Conservation (phyloP, 176 grass and related monocot genomes). For the Zizania latifolia region DNA sequence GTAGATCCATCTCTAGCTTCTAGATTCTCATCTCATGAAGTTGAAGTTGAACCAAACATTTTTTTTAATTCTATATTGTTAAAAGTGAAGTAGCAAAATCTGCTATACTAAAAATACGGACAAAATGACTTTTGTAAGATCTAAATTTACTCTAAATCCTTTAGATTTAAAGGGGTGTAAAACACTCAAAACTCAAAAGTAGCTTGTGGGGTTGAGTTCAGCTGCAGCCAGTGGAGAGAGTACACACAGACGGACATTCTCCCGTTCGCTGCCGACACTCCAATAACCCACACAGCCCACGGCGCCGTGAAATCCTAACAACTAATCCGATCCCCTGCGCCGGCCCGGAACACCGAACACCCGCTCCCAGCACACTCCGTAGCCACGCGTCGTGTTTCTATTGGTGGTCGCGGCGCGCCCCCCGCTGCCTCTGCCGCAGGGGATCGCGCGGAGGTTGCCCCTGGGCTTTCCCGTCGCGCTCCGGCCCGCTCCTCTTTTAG, state of each 20-base stretch:
- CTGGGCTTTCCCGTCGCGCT: constrained; percentile 29
- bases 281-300: not conserved
- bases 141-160: no score
- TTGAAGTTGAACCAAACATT: no score
- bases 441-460: constrained; percentile 34
- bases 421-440: not conserved
- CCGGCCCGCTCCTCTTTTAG: constrained; percentile 28
- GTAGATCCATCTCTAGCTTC: no score
- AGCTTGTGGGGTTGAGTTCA: not conserved
- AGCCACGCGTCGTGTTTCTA: not conserved
- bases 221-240: not conserved
- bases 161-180: no score
- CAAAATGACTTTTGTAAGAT: no score
- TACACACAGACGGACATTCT: not conserved
- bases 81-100: no score
- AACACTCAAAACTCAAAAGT: no score
- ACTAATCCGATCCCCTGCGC: not conserved
- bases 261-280: constrained; percentile 31
- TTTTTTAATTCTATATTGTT: no score
- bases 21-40: no score
- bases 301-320: constrained; percentile 11
- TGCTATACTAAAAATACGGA: no score
- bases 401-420: fast-evolving
- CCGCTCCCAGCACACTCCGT: fast-evolving
- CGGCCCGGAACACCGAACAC: not conserved